A percentile compares a stretch with the other conserved stretches of the same genome.
Conservation (phyloP, 768 basidiomycete genomes). For the Tylopilus cervinicoccineus region DNA sequence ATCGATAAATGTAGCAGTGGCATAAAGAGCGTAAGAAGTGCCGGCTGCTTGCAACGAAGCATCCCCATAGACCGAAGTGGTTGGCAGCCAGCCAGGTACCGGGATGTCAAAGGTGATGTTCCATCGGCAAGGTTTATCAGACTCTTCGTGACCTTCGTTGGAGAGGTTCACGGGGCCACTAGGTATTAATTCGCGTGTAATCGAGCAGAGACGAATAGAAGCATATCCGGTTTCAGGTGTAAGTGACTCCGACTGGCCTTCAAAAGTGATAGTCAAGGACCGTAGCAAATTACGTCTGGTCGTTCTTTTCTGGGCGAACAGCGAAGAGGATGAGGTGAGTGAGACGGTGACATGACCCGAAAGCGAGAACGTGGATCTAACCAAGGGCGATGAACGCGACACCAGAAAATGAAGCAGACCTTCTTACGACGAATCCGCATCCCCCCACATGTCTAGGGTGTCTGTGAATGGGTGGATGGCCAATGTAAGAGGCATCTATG, state of each 20-base stretch:
- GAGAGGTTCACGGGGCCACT: conserved; percentile 54
- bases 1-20: conserved; percentile 56
- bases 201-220: conserved; percentile 60
- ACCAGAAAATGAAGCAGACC: conserved; percentile 1
- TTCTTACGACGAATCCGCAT: conserved; percentile 59
- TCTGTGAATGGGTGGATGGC: conserved; percentile 56
- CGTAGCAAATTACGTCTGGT: conserved; percentile 54
- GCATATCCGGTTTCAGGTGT: conserved; percentile 64
- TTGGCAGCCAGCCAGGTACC: conserved; percentile 90
- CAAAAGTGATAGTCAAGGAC: conserved; percentile 74
- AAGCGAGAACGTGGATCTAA: conserved; percentile 82
- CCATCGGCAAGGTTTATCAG: conserved; percentile 56
- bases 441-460: conserved; percentile 67
- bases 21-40: conserved; percentile 62
- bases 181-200: conserved; percentile 55
- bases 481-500: conserved; percentile 64
- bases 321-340: conserved; percentile 50
- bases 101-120: conserved; percentile 76
- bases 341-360: conserved; percentile 75
- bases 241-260: conserved; percentile 79
- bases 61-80: conserved; percentile 47
- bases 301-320: conserved; percentile 49
- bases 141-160: conserved; percentile 61
- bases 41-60: conserved; percentile 43
- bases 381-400: conserved; percentile 7